These are phyloP conservation scores for Bothriochloa decipiens DNA, from an alignment of 176 grass and related monocot genomes.

Conservation along the genomic window DNA sequence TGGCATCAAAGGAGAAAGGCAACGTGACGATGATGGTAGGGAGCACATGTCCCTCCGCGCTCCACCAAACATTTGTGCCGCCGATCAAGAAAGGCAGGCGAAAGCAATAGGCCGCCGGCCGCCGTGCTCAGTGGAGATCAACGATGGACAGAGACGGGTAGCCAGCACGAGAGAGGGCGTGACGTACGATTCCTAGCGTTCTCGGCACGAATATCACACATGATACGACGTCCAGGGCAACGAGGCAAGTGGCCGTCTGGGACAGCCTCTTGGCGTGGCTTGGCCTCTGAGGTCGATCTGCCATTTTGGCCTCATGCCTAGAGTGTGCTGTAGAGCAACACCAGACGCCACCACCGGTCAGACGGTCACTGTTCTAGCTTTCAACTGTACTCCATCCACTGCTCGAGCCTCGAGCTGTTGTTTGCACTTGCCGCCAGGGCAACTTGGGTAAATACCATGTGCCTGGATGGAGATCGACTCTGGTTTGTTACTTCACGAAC, in stretches of 20 bases:
- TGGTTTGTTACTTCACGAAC: not conserved
- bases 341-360: not conserved
- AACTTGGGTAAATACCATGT: not conserved
- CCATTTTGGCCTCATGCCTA: not conserved
- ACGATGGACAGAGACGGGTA: not conserved
- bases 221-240: not conserved
- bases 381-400: not conserved
- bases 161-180: not conserved
- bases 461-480: not conserved
- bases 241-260: not conserved
- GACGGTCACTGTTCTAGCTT: not conserved
- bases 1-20: not conserved
- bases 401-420: not conserved
- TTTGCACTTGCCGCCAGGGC: not conserved
- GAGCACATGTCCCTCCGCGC: not conserved
- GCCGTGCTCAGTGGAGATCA: not conserved
- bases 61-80: conserved; percentile 29
- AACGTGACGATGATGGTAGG: not conserved
- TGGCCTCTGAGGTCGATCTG: not conserved
- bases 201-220: not conserved
- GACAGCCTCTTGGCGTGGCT: too few relatives aligned
- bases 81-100: conserved; percentile 17
- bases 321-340: not conserved
- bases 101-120: conserved; percentile 1
- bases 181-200: not conserved